Conservation (phyloP, 2,329 filamentous ascomycete species). For the Arthrocladium fulminans region DNA sequence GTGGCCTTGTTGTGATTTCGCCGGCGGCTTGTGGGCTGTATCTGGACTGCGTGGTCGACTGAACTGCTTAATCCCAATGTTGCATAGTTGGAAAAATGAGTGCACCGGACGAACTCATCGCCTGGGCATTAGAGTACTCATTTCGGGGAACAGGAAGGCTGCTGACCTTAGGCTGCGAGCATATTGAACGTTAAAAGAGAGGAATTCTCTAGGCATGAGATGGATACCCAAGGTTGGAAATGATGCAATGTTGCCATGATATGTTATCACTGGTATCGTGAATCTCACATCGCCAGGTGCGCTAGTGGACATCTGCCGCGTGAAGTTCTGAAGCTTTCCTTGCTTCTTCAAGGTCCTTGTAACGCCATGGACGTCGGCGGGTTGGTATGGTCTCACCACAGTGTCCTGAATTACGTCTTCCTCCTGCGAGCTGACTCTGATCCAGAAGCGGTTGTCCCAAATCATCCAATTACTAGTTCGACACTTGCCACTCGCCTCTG, state of each 20-base stretch:
- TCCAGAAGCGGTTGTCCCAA: constrained; percentile 7
- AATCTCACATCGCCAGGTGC: constrained; percentile 19
- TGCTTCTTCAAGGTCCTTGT: constrained; percentile 2
- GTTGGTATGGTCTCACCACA: constrained; percentile 13
- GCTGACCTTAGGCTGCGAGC: neutral
- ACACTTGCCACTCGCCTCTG: neutral
- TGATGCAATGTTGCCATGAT: constrained; percentile 10
- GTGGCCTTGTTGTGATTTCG: too few relatives aligned
- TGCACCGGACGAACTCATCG: too few relatives aligned
- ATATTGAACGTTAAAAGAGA: neutral
- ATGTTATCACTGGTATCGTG: constrained; percentile 17
- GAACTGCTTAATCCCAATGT: too few relatives aligned
- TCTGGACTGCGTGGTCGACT: too few relatives aligned
- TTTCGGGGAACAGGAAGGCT: neutral
- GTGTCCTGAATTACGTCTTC: constrained; percentile 6
- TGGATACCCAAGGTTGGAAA: constrained; percentile 17
- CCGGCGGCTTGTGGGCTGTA: too few relatives aligned
- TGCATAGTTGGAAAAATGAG: too few relatives aligned
- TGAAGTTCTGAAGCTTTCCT: constrained; percentile 3
- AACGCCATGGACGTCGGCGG: constrained; percentile 9
- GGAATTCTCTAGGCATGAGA: neutral
- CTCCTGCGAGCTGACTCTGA: constrained; percentile 10
- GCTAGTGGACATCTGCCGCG: constrained; percentile 9
- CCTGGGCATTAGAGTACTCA: neutral
- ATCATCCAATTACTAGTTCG: neutral